phyloP scores from a whole-genome alignment of 305 asterid species.

The Fraxinus sp. region DNA sequence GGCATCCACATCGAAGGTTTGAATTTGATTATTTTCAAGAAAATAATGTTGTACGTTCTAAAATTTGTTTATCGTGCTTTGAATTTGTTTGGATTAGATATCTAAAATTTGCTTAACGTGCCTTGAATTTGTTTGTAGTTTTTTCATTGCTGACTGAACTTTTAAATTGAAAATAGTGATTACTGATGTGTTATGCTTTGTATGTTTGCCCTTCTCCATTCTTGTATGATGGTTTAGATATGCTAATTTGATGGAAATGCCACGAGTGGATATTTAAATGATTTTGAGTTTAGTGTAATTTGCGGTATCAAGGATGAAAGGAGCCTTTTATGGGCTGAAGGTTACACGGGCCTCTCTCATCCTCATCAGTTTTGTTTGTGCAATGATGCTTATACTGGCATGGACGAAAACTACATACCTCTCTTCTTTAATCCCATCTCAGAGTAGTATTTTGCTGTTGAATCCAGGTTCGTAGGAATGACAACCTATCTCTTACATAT shows the following conservation, averaged over 20 bases:
- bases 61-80: not conserved
- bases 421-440: slow-evolving; percentile 58
- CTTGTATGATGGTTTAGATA: slow-evolving; percentile 25
- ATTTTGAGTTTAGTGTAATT: slow-evolving; percentile 24
- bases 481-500: no score
- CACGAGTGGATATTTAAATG: slow-evolving; percentile 32
- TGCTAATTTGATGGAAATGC: slow-evolving; percentile 26
- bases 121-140: no score
- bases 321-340: slow-evolving; percentile 65
- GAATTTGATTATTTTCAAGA: not conserved
- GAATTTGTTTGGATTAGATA: not conserved
- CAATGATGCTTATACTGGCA: slow-evolving; percentile 61
- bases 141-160: not conserved
- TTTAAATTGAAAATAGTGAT: not conserved
- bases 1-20: not conserved
- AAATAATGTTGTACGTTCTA: not conserved
- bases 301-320: slow-evolving; percentile 66
- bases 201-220: not conserved
- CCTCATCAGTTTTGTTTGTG: slow-evolving; percentile 69
- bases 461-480: slow-evolving; percentile 68
- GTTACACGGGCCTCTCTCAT: slow-evolving; percentile 72
- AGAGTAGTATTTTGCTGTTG: slow-evolving; percentile 37
- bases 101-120: not conserved
- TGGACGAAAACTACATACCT: slow-evolving; percentile 69
- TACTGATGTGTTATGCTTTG: not conserved